These are phyloP conservation scores for Perkinsela sp. DNA, from an alignment of 208 protist genomes.

Conservation along the genomic window DNA sequence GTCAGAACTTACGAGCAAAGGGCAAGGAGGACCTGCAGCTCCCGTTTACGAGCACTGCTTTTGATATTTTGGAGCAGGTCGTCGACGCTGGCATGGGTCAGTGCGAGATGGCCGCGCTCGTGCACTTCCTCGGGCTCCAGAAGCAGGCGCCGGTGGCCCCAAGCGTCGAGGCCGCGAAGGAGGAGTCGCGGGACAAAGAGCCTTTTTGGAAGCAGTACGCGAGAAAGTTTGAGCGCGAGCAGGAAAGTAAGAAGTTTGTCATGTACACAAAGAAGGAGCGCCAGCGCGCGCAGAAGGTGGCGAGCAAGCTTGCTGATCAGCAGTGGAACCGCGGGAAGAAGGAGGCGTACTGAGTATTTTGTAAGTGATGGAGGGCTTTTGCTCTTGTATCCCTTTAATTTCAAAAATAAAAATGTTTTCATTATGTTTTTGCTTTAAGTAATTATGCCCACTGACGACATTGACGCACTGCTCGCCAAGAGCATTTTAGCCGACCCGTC, in stretches of 20 bases:
- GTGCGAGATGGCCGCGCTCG: constrained; percentile 27
- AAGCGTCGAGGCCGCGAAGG: not conserved
- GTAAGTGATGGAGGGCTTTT: not conserved
- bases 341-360: not conserved
- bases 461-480: not conserved
- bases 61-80: constrained; percentile 29
- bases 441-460: no score
- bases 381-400: no score
- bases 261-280: constrained; percentile 5
- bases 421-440: no score
- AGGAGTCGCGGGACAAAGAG: no score
- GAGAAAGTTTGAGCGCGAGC: no score
- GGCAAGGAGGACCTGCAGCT: constrained; percentile 19
- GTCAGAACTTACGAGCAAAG: not conserved
- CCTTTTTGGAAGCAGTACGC: no score
- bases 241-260: no score
- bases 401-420: no score
- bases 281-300: constrained; percentile 1
- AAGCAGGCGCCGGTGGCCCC: constrained; percentile 3
- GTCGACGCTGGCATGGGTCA: constrained; percentile 29
- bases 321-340: not conserved
- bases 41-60: constrained; percentile 28
- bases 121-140: constrained; percentile 41
- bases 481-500: not conserved
- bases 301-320: not conserved